Percentiles rank a stretch among this genome's conserved stretches.
These are phyloP conservation scores for Candida xiaguanensis DNA, from an alignment of 805 yeast species.

Conservation along the genomic window DNA sequence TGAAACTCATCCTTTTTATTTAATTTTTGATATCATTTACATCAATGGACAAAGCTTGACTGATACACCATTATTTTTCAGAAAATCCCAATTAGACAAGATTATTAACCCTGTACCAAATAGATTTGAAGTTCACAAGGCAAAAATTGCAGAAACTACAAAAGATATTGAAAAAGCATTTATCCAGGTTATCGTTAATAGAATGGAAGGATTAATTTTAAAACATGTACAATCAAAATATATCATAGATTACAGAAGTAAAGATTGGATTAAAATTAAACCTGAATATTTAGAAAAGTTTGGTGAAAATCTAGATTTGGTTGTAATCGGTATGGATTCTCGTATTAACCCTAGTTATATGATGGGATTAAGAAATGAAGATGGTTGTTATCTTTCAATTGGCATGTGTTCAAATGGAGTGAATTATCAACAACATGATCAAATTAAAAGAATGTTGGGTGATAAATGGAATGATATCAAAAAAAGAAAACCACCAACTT, in stretches of 20 bases:
- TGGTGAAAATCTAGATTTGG: slow-evolving; percentile 81
- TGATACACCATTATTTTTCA: slow-evolving; percentile 46
- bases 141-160: slow-evolving; percentile 38
- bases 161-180: slow-evolving; percentile 56
- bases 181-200: slow-evolving; percentile 51
- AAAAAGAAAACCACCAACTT: slow-evolving; percentile 36
- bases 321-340: slow-evolving; percentile 76
- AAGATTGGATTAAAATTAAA: slow-evolving; percentile 82
- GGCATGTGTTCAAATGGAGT: slow-evolving; percentile 86
- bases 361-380: slow-evolving; percentile 61
- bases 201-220: slow-evolving; percentile 80
- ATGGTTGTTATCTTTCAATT: slow-evolving; percentile 54
- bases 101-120: slow-evolving; percentile 44
- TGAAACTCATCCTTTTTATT: slow-evolving; percentile 47
- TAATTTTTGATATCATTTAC: slow-evolving; percentile 71
- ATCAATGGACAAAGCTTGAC: slow-evolving; percentile 66
- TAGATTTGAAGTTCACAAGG: slow-evolving; percentile 48
- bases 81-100: slow-evolving; percentile 50
- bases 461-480: slow-evolving; percentile 56
- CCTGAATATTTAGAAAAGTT: slow-evolving; percentile 86
- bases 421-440: slow-evolving; percentile 55
- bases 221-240: slow-evolving; percentile 63
- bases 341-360: slow-evolving; percentile 69
- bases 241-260: slow-evolving; percentile 51
- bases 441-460: slow-evolving; percentile 52